Evolutionary conservation across 2,329 filamentous ascomycete species (phyloP).

Genomic region (Colletotrichum godetiae): DNA sequence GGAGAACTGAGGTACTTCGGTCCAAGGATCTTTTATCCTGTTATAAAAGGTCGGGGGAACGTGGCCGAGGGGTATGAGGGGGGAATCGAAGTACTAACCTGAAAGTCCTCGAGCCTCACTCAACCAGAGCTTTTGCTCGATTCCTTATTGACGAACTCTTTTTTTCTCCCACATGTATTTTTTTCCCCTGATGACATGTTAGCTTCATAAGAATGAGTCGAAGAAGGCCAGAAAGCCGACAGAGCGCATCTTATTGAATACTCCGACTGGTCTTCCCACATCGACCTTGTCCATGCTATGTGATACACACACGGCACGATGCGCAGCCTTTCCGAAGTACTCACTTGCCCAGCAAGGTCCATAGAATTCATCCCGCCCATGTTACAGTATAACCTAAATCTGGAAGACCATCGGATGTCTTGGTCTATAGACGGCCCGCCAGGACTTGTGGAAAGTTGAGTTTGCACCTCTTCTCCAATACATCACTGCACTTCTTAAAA

Average conservation of each 20-base stretch:
- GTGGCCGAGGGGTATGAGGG: no score
- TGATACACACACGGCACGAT: neutral
- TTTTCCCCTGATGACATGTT: no score
- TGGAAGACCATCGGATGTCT: neutral
- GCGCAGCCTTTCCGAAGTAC: neutral
- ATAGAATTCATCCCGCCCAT: neutral
- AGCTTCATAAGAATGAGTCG: no score
- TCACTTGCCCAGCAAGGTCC: neutral
- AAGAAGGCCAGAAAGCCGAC: no score
- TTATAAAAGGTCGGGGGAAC: neutral
- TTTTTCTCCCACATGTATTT: no score
- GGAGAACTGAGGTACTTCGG: neutral
- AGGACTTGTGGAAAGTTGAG: neutral
- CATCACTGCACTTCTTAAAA: neutral
- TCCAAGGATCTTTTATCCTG: neutral
- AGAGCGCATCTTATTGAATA: neutral
- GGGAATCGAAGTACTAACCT: no score
- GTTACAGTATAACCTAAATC: neutral
- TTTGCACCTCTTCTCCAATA: neutral
- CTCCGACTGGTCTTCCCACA: neutral
- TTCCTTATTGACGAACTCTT: no score
- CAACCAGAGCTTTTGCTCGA: no score
- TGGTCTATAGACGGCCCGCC: neutral
- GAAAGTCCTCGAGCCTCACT: no score
- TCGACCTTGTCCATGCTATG: neutral